Conservation (phyloP, 2,329 filamentous ascomycete species). For the Alternaria sp. region DNA sequence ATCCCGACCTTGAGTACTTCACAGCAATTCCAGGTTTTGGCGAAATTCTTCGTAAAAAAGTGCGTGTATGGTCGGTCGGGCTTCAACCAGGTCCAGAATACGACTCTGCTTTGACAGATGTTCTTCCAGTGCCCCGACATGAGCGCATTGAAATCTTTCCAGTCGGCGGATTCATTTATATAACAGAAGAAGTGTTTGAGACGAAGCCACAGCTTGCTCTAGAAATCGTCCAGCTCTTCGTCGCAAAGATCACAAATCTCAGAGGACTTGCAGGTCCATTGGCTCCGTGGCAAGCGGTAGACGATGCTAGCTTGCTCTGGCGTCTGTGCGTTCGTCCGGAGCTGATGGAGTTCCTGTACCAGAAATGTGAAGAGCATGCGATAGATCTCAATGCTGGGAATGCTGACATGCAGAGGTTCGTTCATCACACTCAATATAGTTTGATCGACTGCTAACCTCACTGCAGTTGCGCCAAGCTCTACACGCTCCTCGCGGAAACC, state of each 20-base stretch:
- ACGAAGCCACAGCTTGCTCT: conserved; percentile 50
- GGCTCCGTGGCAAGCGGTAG: conserved; percentile 27
- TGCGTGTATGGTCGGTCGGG: conserved; percentile 50
- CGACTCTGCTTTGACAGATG: conserved; percentile 24
- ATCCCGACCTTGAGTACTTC: conserved; percentile 45
- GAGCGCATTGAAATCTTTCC: conserved; percentile 51
- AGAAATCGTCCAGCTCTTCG: conserved; percentile 49
- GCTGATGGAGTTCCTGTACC: conserved; percentile 39
- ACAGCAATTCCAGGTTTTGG: conserved; percentile 47
- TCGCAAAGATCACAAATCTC: conserved; percentile 39
- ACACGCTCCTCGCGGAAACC: conserved; percentile 32
- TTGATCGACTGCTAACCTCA: conserved; percentile 3
- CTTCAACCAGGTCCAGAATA: conserved; percentile 30
- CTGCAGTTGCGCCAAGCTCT: conserved; percentile 36
- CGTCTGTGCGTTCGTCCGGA: conserved; percentile 46
- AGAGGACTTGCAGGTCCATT: conserved; percentile 23
- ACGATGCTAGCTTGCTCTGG: conserved; percentile 42
- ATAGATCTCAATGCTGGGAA: conserved; percentile 30
- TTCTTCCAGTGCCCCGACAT: conserved; percentile 27
- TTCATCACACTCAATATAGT: not conserved
- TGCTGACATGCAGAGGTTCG: conserved; percentile 28
- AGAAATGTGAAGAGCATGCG: conserved; percentile 31
- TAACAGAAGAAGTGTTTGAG: conserved; percentile 57
- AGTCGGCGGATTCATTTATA: conserved; percentile 51
- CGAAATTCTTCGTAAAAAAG: conserved; percentile 37